Evolutionary conservation across 179 eudicot genomes (phyloP), one percentile per base, ranked within the genome.

Genomic region (Spinacia oleracea): DNA sequence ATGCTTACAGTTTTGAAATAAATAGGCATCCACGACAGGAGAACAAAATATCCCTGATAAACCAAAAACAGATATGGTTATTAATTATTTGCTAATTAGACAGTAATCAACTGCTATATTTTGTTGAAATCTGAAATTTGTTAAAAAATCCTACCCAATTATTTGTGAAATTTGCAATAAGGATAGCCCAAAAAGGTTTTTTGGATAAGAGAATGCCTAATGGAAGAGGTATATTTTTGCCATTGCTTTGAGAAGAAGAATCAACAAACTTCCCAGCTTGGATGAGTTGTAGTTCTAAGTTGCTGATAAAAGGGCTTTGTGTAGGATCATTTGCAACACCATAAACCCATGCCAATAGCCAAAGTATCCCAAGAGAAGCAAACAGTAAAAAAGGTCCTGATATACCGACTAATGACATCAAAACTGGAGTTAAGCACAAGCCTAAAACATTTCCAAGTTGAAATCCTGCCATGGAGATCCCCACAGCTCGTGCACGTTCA

Each of bases 1-100:
- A 59, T 29, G 72, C 98, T 93, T 82, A 93, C 98, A 55, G 93
- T 93, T 83, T 91, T 91, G 75, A 96, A 96, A 80, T 96, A 96
- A 51, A 92, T 88, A 0, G 99, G 99, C 99, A 96, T 96, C 99
- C 99, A 96, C 46, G 99, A 88, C 29, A 93, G 93, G 75, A 96
- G 96, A 84, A 96, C 97, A 85, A 93, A 92, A 92, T 93, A 96
- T 55, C 99, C 99, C 99, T 96, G 96, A 89, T 87, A 77, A 72
- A 3, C 27, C 55, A 23, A 55, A 42, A 40, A 18, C 70, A 72
- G 9, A 20, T 53, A 35, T 74, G 70, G 21, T 0, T 0, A 73
- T 18, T 73, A 45, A 3, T 25, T 34, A 51, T 18, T 55, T 11
- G 11, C 21, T 8, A n/a, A n/a, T n/a, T 14, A 23, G 16, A 25